Evolutionary conservation across 2,329 filamentous ascomycete species (phyloP).

Genomic region (Scytalidium lignicola): DNA sequence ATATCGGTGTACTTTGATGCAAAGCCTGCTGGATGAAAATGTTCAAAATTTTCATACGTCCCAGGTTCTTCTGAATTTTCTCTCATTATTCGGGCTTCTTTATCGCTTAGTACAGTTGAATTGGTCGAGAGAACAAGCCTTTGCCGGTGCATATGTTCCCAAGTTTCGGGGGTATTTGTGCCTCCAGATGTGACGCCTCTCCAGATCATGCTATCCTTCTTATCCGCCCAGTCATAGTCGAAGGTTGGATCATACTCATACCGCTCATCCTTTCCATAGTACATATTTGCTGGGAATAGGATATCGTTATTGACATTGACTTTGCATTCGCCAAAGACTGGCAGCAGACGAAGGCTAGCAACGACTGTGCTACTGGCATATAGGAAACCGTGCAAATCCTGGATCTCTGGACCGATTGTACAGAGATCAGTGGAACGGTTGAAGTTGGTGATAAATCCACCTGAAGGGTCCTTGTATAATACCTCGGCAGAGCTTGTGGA

Average conservation of each 20-base stretch:
- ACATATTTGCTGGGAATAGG: slow-evolving; percentile 60
- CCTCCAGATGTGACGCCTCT: slow-evolving; percentile 62
- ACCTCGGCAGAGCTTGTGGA: slow-evolving; percentile 28
- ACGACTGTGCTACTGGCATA: slow-evolving; percentile 47
- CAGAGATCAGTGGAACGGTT: slow-evolving; percentile 55
- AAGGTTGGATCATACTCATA: slow-evolving; percentile 52
- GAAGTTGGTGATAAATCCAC: slow-evolving; percentile 52
- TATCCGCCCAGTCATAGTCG: slow-evolving; percentile 53
- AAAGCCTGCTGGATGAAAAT: slow-evolving; percentile 35
- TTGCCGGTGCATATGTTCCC: slow-evolving; percentile 51
- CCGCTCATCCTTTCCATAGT: slow-evolving; percentile 50
- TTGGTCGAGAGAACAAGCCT: slow-evolving; percentile 53
- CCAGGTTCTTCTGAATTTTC: slow-evolving; percentile 30
- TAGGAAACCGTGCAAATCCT: slow-evolving; percentile 50
- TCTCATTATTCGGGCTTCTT: slow-evolving; percentile 30
- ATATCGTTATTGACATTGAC: slow-evolving; percentile 60
- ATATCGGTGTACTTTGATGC: slow-evolving; percentile 27
- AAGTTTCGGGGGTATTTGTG: slow-evolving; percentile 41
- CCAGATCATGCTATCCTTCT: slow-evolving; percentile 54
- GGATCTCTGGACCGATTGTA: slow-evolving; percentile 44
- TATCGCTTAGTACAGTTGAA: slow-evolving; percentile 38
- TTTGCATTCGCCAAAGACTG: slow-evolving; percentile 59
- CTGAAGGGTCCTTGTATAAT: slow-evolving; percentile 38
- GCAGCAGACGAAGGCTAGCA: slow-evolving; percentile 49
- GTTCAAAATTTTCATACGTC: slow-evolving; percentile 34